These are phyloP conservation scores for Nakazawaea wyomingensis DNA, from an alignment of 805 yeast species.

Conservation along the genomic window DNA sequence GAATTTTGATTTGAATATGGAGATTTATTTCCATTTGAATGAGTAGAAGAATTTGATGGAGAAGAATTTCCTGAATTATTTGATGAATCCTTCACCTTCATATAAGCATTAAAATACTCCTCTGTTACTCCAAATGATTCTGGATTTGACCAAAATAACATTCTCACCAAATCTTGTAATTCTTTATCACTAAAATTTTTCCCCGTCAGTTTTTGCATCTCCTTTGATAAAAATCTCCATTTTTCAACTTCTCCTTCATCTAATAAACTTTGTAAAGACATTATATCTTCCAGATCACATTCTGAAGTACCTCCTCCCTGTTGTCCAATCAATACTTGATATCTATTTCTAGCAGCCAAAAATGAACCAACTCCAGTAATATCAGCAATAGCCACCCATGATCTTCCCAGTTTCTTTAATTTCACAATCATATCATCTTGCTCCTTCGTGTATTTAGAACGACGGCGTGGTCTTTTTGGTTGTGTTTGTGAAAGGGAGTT, in stretches of 20 bases:
- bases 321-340: conserved; percentile 77
- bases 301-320: conserved; percentile 69
- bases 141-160: conserved; percentile 52
- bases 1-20: background rate
- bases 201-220: conserved; percentile 50
- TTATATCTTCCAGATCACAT: conserved; percentile 55
- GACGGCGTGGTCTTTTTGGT: conserved; percentile 50
- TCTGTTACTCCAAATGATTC: conserved; percentile 51
- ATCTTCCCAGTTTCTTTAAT: conserved; percentile 55
- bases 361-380: conserved; percentile 58
- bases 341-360: conserved; percentile 71
- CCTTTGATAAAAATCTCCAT: conserved; percentile 60
- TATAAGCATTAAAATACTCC: conserved; percentile 33
- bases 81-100: conserved; percentile 5
- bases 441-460: conserved; percentile 62
- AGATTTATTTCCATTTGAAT: conserved; percentile 1
- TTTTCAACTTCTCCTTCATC: conserved; percentile 71
- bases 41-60: conserved; percentile 16
- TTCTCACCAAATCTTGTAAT: conserved; percentile 48
- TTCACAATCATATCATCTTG: conserved; percentile 63
- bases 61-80: conserved; percentile 7
- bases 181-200: conserved; percentile 46
- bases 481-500: conserved; percentile 35
- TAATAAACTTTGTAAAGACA: conserved; percentile 42
- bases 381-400: conserved; percentile 74